Evolutionary conservation across 129 eudicot species (phyloP), one percentile per base, ranked within the genome.

Genomic region (Solidago caesia): DNA sequence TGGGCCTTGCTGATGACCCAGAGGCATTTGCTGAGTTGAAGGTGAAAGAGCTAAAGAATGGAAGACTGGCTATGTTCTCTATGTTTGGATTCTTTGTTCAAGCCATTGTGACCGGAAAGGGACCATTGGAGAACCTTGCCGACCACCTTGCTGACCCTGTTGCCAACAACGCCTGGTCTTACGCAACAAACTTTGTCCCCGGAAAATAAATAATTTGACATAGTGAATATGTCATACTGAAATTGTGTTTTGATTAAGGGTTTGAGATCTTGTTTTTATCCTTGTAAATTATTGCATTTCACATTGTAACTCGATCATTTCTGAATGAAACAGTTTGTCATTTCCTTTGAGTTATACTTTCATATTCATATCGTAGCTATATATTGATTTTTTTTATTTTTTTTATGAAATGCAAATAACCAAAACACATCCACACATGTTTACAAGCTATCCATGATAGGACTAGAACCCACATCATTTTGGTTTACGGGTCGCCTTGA

Each of bases 11-110:
- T 26, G 92, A 87, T 33, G 92, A 87, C 12, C 92, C 92, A 27
- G 92, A 84, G 72, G 92, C 92, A 2, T 87, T 87, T 63, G 89
- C 92, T 44, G 92, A 87, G 72, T 85, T 87, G 48, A 84, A 87
- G 82, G 92, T 87, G 65, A 87, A 87, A 79, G 92, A 87, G 67
- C 53, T 87, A 73, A 87, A 87, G 82, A 87, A 87, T 45, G 89
- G 92, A 27, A 80, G 92, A 53, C 75, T 87, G 0, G 92, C 89
- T 39, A 87, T 87, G 92, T 87, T 87, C 73, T 87, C 89, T 26
- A 87, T 87, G 89, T 87, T 87, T 53, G 92, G 92, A 5, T 87
- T 80, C 84, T 87, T 87, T 59, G 89, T 87, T 73, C 92, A 88
- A 78, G 92, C 87, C 67, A 88, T 85, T 47, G 92, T 88, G 5